A percentile compares a stretch with the other conserved stretches of the same genome.
phyloP scores from a whole-genome alignment of 257 asterid genomes.

The Eustoma russellianum region DNA sequence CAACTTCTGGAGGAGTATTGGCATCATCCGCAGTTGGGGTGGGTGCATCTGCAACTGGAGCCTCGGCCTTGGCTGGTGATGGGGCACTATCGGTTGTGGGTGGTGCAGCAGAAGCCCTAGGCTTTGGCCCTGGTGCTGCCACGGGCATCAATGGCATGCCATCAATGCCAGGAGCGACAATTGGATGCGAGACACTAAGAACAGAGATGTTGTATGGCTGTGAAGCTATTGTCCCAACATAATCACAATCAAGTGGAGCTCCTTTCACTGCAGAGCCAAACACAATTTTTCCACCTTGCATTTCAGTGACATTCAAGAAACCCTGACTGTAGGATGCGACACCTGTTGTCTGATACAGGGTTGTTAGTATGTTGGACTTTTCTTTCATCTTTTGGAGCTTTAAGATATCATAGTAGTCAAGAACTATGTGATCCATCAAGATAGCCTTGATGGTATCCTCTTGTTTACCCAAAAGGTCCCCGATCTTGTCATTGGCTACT shows the following conservation, averaged over 20 bases:
- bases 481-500: conserved; percentile 33
- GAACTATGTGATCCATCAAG: conserved; percentile 51
- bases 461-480: conserved; percentile 21
- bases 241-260: conserved; percentile 21
- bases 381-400: conserved; percentile 40
- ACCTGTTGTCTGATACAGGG: conserved; percentile 42
- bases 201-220: conserved; percentile 57
- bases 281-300: conserved; percentile 16
- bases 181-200: conserved; percentile 36
- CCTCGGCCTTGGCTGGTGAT: conserved; percentile 14
- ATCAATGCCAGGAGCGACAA: conserved; percentile 53
- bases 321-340: conserved; percentile 35
- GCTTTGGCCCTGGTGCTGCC: conserved; percentile 24
- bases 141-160: conserved; percentile 16
- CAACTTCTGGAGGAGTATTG: neutral
- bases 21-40: conserved; percentile 3
- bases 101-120: conserved; percentile 19
- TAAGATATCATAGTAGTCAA: conserved; percentile 53
- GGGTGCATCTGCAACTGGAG: conserved; percentile 4
- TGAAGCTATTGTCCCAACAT: conserved; percentile 27
- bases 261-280: conserved; percentile 54
- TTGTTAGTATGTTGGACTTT: conserved; percentile 32
- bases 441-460: conserved; percentile 29
- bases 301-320: conserved; percentile 30
- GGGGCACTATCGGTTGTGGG: conserved; percentile 6